Conservation (phyloP, 2,329 filamentous ascomycete genomes). For the Aspergillus sp. region DNA sequence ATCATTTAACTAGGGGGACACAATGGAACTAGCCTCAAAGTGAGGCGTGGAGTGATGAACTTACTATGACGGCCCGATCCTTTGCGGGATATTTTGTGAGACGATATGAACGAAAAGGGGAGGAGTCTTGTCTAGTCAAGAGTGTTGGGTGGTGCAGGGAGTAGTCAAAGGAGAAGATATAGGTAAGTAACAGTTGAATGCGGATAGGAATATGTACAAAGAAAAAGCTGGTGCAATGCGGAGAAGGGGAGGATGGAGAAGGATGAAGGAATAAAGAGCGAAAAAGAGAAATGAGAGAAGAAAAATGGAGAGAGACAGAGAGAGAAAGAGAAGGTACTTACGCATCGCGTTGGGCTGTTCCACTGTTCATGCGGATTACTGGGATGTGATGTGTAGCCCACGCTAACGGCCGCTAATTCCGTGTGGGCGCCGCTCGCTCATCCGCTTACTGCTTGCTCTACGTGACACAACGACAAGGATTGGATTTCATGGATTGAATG, state of each 20-base stretch:
- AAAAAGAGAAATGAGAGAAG: neutral
- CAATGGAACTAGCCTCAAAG: conserved; percentile 7
- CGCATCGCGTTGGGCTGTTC: too few species aligned
- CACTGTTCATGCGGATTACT: neutral
- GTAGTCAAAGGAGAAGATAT: neutral
- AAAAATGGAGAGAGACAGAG: neutral
- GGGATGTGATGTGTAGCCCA: neutral
- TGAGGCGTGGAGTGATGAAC: conserved; percentile 1
- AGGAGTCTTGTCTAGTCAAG: neutral
- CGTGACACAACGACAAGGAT: neutral
- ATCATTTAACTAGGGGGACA: conserved; percentile 10
- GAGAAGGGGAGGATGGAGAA: neutral
- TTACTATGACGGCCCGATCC: neutral
- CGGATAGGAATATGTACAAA: neutral
- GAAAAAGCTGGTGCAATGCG: neutral
- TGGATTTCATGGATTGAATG: too few species aligned
- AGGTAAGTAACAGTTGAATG: neutral
- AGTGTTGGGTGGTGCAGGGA: neutral
- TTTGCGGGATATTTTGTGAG: neutral
- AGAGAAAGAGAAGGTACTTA: neutral
- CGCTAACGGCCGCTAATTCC: neutral
- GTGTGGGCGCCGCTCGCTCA: neutral
- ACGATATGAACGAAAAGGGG: neutral
- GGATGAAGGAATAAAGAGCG: neutral
- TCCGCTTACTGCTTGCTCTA: neutral